These are phyloP conservation scores for Halocafeteria seosinensis DNA, from an alignment of 108 stramenopile species.

Conservation along the genomic window DNA sequence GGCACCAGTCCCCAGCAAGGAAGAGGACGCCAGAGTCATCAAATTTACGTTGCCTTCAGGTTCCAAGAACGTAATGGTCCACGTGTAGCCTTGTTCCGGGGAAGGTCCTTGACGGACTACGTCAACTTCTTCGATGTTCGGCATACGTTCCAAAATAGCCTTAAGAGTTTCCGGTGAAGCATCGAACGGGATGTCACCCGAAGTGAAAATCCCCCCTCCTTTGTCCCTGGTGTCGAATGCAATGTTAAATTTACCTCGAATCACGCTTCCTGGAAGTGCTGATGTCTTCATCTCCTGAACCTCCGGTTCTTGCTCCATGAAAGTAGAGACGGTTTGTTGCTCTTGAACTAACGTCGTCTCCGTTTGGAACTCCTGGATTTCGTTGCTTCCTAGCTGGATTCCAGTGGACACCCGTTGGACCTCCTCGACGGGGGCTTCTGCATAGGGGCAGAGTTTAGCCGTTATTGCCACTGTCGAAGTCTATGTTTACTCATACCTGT, in stretches of 20 bases:
- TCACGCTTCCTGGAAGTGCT: conserved; percentile 17
- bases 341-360: conserved; percentile 41
- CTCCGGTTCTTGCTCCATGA: conserved; percentile 32
- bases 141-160: conserved; percentile 40
- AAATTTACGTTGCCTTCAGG: conserved; percentile 52
- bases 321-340: conserved; percentile 41
- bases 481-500: no score
- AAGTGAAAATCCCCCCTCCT: conserved; percentile 41
- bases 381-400: conserved; percentile 53
- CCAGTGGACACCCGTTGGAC: conserved; percentile 49
- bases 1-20: conserved; percentile 27
- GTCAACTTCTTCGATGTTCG: conserved; percentile 26
- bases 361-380: conserved; percentile 54
- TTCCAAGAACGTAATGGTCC: conserved; percentile 44
- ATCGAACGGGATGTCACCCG: conserved; percentile 41
- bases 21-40: conserved; percentile 34
- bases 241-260: conserved; percentile 37
- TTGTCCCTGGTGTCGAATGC: conserved; percentile 29
- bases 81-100: conserved; percentile 42
- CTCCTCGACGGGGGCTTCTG: conserved; percentile 47
- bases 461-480: no score
- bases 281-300: conserved; percentile 46
- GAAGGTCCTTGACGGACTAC: conserved; percentile 25
- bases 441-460: no score
- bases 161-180: conserved; percentile 19